phyloP scores from a whole-genome alignment of 768 basidiomycete species.

The Pulveroboletus sp. region DNA sequence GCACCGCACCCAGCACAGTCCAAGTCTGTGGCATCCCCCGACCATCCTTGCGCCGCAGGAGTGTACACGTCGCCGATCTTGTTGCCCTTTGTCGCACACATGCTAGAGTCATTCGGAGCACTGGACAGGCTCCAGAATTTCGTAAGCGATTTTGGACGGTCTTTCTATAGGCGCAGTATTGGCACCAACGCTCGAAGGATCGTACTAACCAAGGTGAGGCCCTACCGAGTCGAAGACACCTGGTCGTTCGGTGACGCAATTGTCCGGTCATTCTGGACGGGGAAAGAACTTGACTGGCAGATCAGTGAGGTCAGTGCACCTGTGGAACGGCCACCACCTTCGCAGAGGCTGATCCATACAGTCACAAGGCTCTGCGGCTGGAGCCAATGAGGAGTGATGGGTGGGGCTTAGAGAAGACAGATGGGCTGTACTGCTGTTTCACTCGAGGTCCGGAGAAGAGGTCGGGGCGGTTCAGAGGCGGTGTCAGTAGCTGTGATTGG shows the following conservation, averaged over 20 bases:
- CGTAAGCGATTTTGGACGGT: slow-evolving; percentile 70
- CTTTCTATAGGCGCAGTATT: slow-evolving; percentile 59
- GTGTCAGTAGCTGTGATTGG: slow-evolving; percentile 21
- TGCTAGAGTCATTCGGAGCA: slow-evolving; percentile 84
- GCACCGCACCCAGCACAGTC: slow-evolving; percentile 79
- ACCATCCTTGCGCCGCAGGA: slow-evolving; percentile 84
- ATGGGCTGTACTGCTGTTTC: background rate
- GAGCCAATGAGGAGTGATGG: background rate
- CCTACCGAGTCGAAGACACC: slow-evolving; percentile 40
- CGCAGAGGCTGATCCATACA: background rate
- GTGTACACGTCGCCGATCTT: slow-evolving; percentile 93
- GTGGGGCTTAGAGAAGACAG: background rate
- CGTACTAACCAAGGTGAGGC: slow-evolving; percentile 38
- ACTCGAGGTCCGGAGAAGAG: background rate
- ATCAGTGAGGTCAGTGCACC: slow-evolving; percentile 29
- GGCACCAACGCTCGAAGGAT: slow-evolving; percentile 34
- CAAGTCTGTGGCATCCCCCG: slow-evolving; percentile 67
- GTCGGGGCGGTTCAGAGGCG: slow-evolving; percentile 19
- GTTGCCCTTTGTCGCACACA: slow-evolving; percentile 82
- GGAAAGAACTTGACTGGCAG: slow-evolving; percentile 74
- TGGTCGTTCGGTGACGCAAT: slow-evolving; percentile 43
- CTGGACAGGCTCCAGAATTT: slow-evolving; percentile 79
- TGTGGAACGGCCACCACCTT: background rate
- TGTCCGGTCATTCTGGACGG: slow-evolving; percentile 86
- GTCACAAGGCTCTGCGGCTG: slow-evolving; percentile 1